Evolutionary conservation across 495 filamentous ascomycete genomes (phyloP).

Genomic region (Darksidea phi): DNA sequence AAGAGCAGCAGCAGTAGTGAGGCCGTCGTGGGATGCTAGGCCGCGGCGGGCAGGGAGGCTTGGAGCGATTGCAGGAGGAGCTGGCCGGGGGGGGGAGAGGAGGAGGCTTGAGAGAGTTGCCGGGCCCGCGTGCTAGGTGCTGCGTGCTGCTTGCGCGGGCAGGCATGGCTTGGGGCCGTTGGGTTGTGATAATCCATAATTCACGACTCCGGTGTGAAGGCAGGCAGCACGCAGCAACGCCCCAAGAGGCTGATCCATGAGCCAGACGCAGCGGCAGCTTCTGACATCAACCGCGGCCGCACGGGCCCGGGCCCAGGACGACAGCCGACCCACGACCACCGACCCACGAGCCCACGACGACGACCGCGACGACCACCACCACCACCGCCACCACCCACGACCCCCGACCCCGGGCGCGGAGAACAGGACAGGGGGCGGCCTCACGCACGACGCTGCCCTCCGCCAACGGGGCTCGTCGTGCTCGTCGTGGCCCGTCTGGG

Average conservation of each 20-base stretch:
- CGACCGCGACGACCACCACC: conserved; percentile 1
- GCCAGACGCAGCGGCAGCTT: conserved; percentile 32
- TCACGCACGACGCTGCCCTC: no score
- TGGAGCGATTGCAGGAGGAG: neutral
- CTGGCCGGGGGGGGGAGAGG: neutral
- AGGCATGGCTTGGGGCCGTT: conserved; percentile 37
- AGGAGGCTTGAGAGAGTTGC: conserved; percentile 10
- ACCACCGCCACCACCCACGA: no score
- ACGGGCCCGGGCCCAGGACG: conserved; percentile 1
- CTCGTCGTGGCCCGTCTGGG: no score
- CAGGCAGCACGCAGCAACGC: conserved; percentile 29
- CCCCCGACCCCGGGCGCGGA: no score
- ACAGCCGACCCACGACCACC: no score
- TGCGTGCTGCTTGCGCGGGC: conserved; percentile 20
- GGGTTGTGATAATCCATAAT: conserved; percentile 39
- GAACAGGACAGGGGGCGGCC: no score
- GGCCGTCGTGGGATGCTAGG: conserved; percentile 4
- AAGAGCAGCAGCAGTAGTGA: conserved; percentile 8
- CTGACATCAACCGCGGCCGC: conserved; percentile 29
- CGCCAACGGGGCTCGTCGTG: no score
- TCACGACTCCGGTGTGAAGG: conserved; percentile 31
- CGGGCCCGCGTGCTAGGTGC: no score
- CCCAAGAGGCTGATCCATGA: conserved; percentile 37
- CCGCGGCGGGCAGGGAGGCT: neutral
- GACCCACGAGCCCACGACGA: neutral